phyloP scores from a whole-genome alignment of 495 filamentous ascomycete genomes.

The Aspergillus conjunctus region DNA sequence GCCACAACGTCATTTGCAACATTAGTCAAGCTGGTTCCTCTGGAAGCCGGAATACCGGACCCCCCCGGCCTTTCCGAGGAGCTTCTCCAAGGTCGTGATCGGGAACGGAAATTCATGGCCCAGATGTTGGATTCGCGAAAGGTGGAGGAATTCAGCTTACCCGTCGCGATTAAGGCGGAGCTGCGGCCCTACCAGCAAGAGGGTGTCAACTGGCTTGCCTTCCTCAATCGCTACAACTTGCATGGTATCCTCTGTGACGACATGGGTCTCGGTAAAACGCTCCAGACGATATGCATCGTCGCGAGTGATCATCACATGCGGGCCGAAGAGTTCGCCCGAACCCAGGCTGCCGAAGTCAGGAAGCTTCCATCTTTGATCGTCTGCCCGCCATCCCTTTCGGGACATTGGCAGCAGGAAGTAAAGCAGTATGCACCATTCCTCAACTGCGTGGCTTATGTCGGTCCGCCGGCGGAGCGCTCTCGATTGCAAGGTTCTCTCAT shows the following conservation, averaged over 20 bases:
- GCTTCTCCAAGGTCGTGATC: conserved; percentile 83
- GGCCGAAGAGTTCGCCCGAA: conserved; percentile 83
- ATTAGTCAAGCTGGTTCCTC: conserved; percentile 95
- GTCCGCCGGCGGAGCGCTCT: conserved; percentile 76
- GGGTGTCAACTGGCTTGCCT: conserved; percentile 97
- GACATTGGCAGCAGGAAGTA: conserved; percentile 98
- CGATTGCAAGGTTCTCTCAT: conserved; percentile 66
- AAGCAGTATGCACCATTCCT: conserved; percentile 94
- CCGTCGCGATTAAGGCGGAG: conserved; percentile 94
- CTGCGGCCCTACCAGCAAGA: conserved; percentile 97
- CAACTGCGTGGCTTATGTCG: conserved; percentile 83
- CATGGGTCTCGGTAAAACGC: conserved; percentile 97
- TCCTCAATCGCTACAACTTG: conserved; percentile 95
- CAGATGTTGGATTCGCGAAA: conserved; percentile 96
- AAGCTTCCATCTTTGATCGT: conserved; percentile 90
- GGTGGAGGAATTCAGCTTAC: conserved; percentile 89
- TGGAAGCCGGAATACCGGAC: conserved; percentile 96
- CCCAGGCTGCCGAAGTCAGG: conserved; percentile 71
- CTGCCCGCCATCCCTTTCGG: conserved; percentile 95
- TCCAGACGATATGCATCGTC: conserved; percentile 97
- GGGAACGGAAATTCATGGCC: conserved; percentile 92
- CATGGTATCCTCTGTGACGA: conserved; percentile 99
- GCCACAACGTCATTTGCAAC: conserved; percentile 97
- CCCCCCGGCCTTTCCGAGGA: conserved; percentile 89
- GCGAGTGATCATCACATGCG: conserved; percentile 95